Percentiles rank a stretch among this genome's conserved stretches.
These are phyloP conservation scores for Penicillium soppii DNA, from an alignment of 495 filamentous ascomycete genomes.

Conservation along the genomic window DNA sequence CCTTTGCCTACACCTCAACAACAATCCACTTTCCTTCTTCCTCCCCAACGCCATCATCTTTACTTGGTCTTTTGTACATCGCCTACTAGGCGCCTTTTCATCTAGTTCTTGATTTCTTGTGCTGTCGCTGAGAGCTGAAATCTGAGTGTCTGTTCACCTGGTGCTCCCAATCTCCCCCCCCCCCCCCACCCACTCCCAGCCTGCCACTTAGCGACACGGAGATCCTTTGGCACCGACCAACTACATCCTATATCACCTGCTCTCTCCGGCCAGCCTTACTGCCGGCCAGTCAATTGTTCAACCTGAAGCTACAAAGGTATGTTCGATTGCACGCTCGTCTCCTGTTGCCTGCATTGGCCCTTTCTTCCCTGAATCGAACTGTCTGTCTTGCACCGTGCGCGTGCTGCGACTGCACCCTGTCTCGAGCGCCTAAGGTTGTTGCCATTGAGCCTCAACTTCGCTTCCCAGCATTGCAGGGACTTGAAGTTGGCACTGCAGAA, in stretches of 20 bases:
- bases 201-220: slow-evolving; percentile 50
- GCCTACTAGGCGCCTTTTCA: neutral
- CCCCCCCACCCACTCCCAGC: slow-evolving; percentile 37
- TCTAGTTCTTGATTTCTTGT: neutral
- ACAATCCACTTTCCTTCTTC: slow-evolving; percentile 17
- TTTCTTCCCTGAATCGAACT: slow-evolving; percentile 13
- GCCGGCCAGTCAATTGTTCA: slow-evolving; percentile 21
- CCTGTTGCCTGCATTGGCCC: slow-evolving; percentile 4
- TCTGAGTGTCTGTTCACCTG: slow-evolving; percentile 15
- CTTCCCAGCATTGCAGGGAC: neutral
- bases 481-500: slow-evolving; percentile 1
- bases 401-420: slow-evolving; percentile 22
- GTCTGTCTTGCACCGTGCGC: slow-evolving; percentile 26
- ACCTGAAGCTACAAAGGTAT: slow-evolving; percentile 17
- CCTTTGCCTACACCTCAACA: slow-evolving; percentile 29
- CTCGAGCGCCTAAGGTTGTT: slow-evolving; percentile 2
- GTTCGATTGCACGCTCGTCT: slow-evolving; percentile 3
- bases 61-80: slow-evolving; percentile 2
- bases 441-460: slow-evolving; percentile 13
- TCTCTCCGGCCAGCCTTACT: slow-evolving; percentile 8
- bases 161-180: slow-evolving; percentile 29
- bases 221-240: slow-evolving; percentile 37
- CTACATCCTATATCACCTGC: slow-evolving; percentile 31
- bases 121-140: slow-evolving; percentile 15
- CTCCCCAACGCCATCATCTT: slow-evolving; percentile 7